Percentiles rank a stretch among this genome's conserved stretches.
phyloP scores from a whole-genome alignment of 176 grass and related monocot genomes.

The Aegilops tauschii region DNA sequence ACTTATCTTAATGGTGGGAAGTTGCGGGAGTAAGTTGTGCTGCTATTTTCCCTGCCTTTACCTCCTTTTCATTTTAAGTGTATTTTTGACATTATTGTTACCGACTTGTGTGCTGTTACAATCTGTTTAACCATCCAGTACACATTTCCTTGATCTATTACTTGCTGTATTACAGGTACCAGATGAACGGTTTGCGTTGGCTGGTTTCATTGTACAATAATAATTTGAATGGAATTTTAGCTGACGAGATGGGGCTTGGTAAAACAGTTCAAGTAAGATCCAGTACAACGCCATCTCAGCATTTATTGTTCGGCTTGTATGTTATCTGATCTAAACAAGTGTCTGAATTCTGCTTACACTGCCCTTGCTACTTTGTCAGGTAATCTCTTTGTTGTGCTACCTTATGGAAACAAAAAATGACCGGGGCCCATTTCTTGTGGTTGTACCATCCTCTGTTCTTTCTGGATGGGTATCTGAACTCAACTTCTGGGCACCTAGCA shows the following conservation, averaged over 20 bases:
- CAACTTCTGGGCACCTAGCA: constrained; percentile 90
- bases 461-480: constrained; percentile 92
- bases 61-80: background rate
- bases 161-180: constrained; percentile 65
- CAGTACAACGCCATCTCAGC: constrained; percentile 22
- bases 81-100: background rate
- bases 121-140: background rate
- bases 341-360: constrained; percentile 12
- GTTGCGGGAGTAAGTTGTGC: constrained; percentile 81
- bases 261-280: constrained; percentile 96
- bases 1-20: constrained; percentile 83
- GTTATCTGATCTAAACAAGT: background rate
- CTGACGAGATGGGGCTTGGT: constrained; percentile 99
- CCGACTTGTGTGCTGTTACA: background rate
- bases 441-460: constrained; percentile 97
- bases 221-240: constrained; percentile 96
- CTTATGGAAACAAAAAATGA: constrained; percentile 99
- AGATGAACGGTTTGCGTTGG: constrained; percentile 98
- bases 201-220: constrained; percentile 98
- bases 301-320: constrained; percentile 15
- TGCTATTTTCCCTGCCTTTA: background rate
- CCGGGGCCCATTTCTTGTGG: constrained; percentile 91
- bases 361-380: constrained; percentile 46
- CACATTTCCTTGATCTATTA: constrained; percentile 19
- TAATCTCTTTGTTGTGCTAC: constrained; percentile 95